Evolutionary conservation across 768 basidiomycete genomes (phyloP), one percentile per base, ranked within the genome.

Genomic region (Amyloporia xantha): DNA sequence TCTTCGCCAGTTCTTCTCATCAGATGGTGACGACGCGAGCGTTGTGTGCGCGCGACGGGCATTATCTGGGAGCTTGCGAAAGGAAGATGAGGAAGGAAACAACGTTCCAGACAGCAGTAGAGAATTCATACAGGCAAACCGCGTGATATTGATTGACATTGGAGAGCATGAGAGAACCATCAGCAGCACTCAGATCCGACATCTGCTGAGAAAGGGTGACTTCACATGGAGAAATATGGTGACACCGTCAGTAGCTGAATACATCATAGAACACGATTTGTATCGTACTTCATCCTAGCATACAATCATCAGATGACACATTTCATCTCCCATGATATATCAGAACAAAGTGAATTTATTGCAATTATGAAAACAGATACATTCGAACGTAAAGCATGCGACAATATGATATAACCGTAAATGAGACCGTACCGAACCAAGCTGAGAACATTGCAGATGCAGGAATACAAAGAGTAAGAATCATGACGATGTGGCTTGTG

Each of bases 121-220:
- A 35, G 69, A 77, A 42, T 86, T 81, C 62, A 59, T 85, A 5
- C 61, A 73, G 36, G 57, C 66, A 5, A 73, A 71, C 1, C 72
- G 75, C 24, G 71, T 95, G 30, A 59, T 65, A 19, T 65, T 92
- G 44, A 73, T 83, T 28, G 78, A 84, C 51, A 78, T 92, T 44
- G 79, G 72, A 1, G 70, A 73, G 33, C 68, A 68, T 30, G 73
- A 81, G 56, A 73, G 71, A 58, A 72, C 65, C 2, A 77, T 79
- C 54, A 91, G 89, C 60, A 91, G 88, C 5, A 91, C 78, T 23
- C 68, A 74, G 37, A 78, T 91, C 4, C 74, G 90, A 13, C 62
- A 66, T 24, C 66, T 70, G 33, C 68, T 81, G 12, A 54, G 58
- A 15, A 45, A 37, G 26, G 64, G 54, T 35, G 59, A 71, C 51